Percentiles rank a stretch among this genome's conserved stretches.
phyloP scores from a whole-genome alignment of 805 yeast species.

The Saturnispora sanitii region DNA sequence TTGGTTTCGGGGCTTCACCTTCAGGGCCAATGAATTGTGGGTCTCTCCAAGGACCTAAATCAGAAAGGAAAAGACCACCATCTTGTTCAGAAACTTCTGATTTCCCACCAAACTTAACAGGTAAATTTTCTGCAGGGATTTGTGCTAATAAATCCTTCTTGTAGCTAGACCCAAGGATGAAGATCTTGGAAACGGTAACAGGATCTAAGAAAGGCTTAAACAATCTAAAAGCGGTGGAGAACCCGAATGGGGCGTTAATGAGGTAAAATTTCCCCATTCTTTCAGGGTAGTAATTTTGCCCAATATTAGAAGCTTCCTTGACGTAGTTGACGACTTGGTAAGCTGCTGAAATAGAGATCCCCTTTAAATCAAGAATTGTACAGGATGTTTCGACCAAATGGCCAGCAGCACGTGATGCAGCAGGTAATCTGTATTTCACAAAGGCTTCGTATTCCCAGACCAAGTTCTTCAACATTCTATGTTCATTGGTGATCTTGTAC shows the following conservation, averaged over 20 bases:
- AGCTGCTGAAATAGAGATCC: slow-evolving; percentile 78
- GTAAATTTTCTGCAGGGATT: slow-evolving; percentile 88
- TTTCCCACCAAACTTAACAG: slow-evolving; percentile 80
- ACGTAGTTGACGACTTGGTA: slow-evolving; percentile 81
- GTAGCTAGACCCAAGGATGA: slow-evolving; percentile 73
- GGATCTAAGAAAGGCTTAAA: slow-evolving; percentile 95
- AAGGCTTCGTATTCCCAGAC: slow-evolving; percentile 98
- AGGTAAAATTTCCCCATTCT: slow-evolving; percentile 97
- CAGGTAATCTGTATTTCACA: slow-evolving; percentile 76
- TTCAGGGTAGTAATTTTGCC: slow-evolving; percentile 97
- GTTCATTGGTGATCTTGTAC: slow-evolving; percentile 90
- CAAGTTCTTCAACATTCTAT: slow-evolving; percentile 89
- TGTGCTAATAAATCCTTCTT: slow-evolving; percentile 79
- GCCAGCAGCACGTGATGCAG: slow-evolving; percentile 79
- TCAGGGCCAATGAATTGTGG: slow-evolving; percentile 83
- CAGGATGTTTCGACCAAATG: slow-evolving; percentile 87
- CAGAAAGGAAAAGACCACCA: slow-evolving; percentile 79
- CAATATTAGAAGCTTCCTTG: slow-evolving; percentile 85
- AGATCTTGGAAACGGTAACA: slow-evolving; percentile 91
- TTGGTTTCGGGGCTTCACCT: slow-evolving; percentile 82
- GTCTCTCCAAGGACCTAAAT: slow-evolving; percentile 97
- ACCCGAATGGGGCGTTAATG: slow-evolving; percentile 96
- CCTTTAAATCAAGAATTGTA: slow-evolving; percentile 91
- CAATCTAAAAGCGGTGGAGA: slow-evolving; percentile 82
- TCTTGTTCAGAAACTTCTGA: slow-evolving; percentile 56